Conservation (phyloP, 1,284 basidiomycete species). For the Rhodotorula sp. region DNA sequence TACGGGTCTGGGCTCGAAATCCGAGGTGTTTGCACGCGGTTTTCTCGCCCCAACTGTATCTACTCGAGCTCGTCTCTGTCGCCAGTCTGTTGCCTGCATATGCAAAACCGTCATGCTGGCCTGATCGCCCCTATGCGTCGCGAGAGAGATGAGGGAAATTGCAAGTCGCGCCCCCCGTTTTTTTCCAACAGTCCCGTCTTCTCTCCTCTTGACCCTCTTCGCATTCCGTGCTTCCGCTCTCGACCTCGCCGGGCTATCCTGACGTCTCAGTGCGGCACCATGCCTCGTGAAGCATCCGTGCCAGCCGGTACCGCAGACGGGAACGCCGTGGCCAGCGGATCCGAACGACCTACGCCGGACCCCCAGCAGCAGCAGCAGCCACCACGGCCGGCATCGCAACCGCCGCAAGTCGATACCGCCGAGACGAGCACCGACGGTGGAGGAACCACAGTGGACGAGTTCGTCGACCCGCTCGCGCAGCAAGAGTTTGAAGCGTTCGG, state of each 20-base stretch:
- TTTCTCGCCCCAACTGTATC: neutral
- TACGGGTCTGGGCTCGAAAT: neutral
- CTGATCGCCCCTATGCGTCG: too few species aligned
- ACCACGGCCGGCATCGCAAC: neutral
- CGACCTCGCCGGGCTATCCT: neutral
- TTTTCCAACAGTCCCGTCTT: neutral
- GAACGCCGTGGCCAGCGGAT: neutral
- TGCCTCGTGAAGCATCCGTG: slow-evolving; percentile 14
- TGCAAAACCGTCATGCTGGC: too few species aligned
- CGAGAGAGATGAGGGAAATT: neutral
- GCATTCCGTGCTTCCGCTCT: too few species aligned
- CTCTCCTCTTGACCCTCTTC: too few species aligned
- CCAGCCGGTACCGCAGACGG: neutral
- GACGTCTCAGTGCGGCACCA: neutral
- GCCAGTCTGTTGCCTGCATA: too few species aligned
- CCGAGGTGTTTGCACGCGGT: neutral
- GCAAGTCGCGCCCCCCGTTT: neutral
- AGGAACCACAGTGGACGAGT: neutral
- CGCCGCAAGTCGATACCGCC: neutral
- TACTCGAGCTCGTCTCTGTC: too few species aligned
- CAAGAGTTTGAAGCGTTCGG: slow-evolving; percentile 36
- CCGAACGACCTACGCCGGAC: slow-evolving; percentile 2
- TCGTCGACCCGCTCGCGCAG: slow-evolving; percentile 26
- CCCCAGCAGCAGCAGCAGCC: neutral
- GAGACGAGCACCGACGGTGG: neutral